These are phyloP conservation scores for Nothophaeocryptopus gaeumannii DNA, from an alignment of 2,329 filamentous ascomycete species.

Conservation along the genomic window DNA sequence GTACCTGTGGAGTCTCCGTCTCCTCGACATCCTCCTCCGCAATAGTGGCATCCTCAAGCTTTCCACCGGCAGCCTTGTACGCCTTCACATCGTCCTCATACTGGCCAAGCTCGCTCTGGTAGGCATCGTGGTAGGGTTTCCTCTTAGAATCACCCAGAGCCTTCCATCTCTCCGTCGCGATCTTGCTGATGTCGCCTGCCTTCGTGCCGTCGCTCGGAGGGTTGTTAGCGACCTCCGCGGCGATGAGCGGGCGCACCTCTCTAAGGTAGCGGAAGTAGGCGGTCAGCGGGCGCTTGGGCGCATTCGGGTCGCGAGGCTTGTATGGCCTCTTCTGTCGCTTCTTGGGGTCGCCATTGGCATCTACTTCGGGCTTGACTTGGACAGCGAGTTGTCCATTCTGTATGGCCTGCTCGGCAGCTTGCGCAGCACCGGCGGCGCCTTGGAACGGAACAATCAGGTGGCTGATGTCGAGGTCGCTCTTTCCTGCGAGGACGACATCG, in stretches of 20 bases:
- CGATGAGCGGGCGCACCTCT: constrained; percentile 78
- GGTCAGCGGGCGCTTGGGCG: constrained; percentile 88
- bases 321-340: constrained; percentile 41
- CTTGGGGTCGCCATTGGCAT: constrained; percentile 25
- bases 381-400: constrained; percentile 16
- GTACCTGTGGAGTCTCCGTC: constrained; percentile 11
- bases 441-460: constrained; percentile 31
- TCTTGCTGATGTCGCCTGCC: constrained; percentile 82
- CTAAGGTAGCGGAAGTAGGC: constrained; percentile 96
- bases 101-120: constrained; percentile 54
- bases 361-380: background rate
- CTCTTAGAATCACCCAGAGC: constrained; percentile 74
- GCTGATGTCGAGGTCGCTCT: constrained; percentile 33
- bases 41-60: constrained; percentile 22
- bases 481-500: constrained; percentile 68
- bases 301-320: constrained; percentile 72
- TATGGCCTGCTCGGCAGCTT: constrained; percentile 21
- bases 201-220: constrained; percentile 61
- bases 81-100: constrained; percentile 56
- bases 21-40: constrained; percentile 25
- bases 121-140: constrained; percentile 60
- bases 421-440: constrained; percentile 24
- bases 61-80: constrained; percentile 54
- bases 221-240: constrained; percentile 56
- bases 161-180: constrained; percentile 83